Base-by-base conservation (phyloP, 495 filamentous ascomycete species). In the Aspergillus wentii region DNA sequence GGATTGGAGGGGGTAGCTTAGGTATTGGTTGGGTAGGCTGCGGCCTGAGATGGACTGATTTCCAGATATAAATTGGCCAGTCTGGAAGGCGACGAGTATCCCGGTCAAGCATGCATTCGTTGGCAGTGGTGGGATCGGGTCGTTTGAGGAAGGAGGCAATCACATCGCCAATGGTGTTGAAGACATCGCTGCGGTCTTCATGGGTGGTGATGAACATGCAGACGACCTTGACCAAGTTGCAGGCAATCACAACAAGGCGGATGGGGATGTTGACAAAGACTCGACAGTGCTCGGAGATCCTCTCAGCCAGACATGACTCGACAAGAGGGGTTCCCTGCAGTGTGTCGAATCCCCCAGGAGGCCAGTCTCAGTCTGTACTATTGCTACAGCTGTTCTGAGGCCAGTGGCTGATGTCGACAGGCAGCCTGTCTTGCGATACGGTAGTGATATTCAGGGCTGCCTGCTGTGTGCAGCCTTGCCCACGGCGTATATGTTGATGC, bases 151-250 rank as follows among this genome's bases (percentile, higher is more conserved):
- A 56, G 1, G 52, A 56, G 2, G 48, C 17, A 11, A 56, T 40
- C 2, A 48, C 52, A 21, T 56, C 52, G 9, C 52, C 52, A 10
- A 44, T 14, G 1, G 48, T 56, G 20, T 46, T 7, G 10, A 56
- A 28, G 2, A 44, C 17, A 3, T 40, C 30, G 1, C 39, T 23
- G 5, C 47, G 38, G 1, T 17, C 17, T 10, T 16, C 19, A 4
- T 33, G 30, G 4, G 36, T 37, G 0, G 34, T 25, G 0, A 49
- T 4, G 1, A 27, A 30, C 18, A 43, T 49, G 16, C 40, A 48
- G 8, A 41, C 8, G 2, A 48, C 3, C 17, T 56, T 56, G 32
- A 49, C 37, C 4, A 35, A 6, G 19, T 49, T 49, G 14, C 3
- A 33, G 26, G n/a, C 33, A 44, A 22, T 18, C 5, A 11, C 22